Evolutionary conservation across 345 rosid genomes (phyloP).

Genomic region (Moricandia arvensis): DNA sequence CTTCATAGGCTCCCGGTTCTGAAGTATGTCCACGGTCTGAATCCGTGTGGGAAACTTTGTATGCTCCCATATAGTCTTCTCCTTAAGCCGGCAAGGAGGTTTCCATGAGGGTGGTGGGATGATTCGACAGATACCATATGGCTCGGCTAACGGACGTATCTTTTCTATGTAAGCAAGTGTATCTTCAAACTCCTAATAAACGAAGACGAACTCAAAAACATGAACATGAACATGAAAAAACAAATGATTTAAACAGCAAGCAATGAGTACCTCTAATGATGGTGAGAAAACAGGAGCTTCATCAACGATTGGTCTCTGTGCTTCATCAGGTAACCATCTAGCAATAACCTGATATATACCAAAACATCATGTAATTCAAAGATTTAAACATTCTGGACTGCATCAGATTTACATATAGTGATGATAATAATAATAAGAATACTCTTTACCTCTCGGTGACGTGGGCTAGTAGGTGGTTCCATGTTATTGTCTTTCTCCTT

Average conservation of each 20-base stretch:
- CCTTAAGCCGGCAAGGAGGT: conserved; percentile 80
- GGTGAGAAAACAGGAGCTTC: conserved; percentile 89
- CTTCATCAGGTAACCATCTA: conserved; percentile 75
- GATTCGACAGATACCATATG: conserved; percentile 88
- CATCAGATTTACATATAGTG: not conserved
- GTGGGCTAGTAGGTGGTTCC: conserved; percentile 40
- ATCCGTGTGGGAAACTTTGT: conserved; percentile 83
- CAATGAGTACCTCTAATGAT: conserved; percentile 61
- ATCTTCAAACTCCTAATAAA: conserved; percentile 83
- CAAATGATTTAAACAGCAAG: not conserved
- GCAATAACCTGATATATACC: conserved; percentile 49
- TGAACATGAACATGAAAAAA: not conserved
- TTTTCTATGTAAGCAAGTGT: conserved; percentile 75
- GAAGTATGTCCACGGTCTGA: conserved; percentile 85
- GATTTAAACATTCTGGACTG: not conserved
- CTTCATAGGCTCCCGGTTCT: conserved; percentile 90
- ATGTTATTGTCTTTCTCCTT: conserved; percentile 24
- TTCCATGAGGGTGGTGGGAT: conserved; percentile 87
- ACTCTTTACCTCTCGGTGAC: conserved; percentile 31
- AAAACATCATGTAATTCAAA: not conserved
- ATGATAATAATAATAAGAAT: not conserved
- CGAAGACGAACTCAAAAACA: conserved; percentile 12
- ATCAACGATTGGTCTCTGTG: conserved; percentile 67
- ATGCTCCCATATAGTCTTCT: conserved; percentile 60
- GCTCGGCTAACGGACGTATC: conserved; percentile 77